Conservation (phyloP, 2,329 filamentous ascomycete species). For the Trichoderma lentiforme region DNA sequence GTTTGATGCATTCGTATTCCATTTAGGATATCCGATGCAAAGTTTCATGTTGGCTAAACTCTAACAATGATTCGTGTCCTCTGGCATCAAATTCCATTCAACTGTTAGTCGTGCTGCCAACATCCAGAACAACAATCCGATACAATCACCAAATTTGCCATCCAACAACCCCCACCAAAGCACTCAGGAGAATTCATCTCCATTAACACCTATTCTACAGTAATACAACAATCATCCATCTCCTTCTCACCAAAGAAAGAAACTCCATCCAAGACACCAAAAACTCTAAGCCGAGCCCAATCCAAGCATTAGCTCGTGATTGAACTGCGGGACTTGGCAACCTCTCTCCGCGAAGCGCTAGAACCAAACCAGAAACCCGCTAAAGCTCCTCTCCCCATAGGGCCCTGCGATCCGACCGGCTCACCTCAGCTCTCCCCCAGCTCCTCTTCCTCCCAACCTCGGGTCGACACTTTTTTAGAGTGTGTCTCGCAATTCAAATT, state of each 20-base stretch:
- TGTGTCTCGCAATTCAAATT: not conserved
- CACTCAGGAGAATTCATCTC: not conserved
- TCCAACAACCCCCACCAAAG: not conserved
- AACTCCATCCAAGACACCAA: not conserved
- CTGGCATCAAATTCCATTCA: not conserved
- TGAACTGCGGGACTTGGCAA: not conserved
- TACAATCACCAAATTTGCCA: not conserved
- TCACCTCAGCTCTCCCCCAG: not conserved
- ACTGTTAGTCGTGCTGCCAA: not conserved
- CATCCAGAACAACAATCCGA: not conserved
- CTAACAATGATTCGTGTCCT: not conserved
- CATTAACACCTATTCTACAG: not conserved
- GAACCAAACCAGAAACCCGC: slow-evolving; percentile 12
- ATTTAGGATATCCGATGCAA: not conserved
- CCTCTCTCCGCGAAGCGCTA: slow-evolving; percentile 7
- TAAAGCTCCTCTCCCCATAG: not conserved
- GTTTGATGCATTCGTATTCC: not conserved
- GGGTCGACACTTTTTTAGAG: not conserved
- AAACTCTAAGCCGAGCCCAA: not conserved
- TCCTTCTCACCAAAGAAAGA: not conserved
- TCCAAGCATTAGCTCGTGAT: not conserved
- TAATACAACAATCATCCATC: not conserved
- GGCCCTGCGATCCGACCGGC: not conserved
- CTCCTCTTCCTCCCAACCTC: not conserved
- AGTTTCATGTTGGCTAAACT: not conserved